Base-by-base conservation (phyloP, 1,284 basidiomycete species). In the Mycocalia duriaeana region DNA sequence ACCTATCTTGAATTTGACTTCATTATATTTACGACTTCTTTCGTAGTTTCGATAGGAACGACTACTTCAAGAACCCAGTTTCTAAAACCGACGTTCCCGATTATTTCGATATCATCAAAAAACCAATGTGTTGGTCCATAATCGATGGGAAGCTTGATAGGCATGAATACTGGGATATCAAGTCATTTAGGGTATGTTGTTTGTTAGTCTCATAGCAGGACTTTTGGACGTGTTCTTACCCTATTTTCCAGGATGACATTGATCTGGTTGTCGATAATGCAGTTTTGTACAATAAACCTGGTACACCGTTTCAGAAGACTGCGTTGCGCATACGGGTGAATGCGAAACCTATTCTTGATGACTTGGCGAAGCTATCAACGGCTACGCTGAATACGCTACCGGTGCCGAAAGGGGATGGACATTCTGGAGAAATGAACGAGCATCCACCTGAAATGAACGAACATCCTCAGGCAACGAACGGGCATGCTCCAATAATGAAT, bases 81-180 rank as follows among this genome's bases (percentile, higher is more conserved):
- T 87, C 79, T 23, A 79, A 73, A 46, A 64, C 64, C 0, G 85
- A 91, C 34, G 92, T 93, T 0, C 94, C 94, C 0, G 94, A 98
- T 62, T 99, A 99, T 64, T 90, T 86, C 60, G 87, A 93, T 44
- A 72, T 96, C 43, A 77, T 99, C 63, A 80, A 87, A 58, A 71
- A 77, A 8, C 95, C 95, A 0, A 97, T 97, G 90, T 85, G 85
- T 54, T 98, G 94, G 91, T 70, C 73, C 16, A 73, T 71, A 35
- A 96, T 99, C 51, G 83, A 89, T 24, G 67, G 70, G 11, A 94
- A 90, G 64, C 65, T 99, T 24, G 85, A 92, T 45, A 70, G 73
- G 38, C 84, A 90, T 48, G 75, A 80, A 51, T 99, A 99, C 65
- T 79, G 81, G 66, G 81, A 87, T 57, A 63, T 90, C 0, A 71